Evolutionary conservation across 345 rosid genomes (phyloP), one percentile per base, ranked within the genome.

Genomic region (Psidium friedrichsthalianum): DNA sequence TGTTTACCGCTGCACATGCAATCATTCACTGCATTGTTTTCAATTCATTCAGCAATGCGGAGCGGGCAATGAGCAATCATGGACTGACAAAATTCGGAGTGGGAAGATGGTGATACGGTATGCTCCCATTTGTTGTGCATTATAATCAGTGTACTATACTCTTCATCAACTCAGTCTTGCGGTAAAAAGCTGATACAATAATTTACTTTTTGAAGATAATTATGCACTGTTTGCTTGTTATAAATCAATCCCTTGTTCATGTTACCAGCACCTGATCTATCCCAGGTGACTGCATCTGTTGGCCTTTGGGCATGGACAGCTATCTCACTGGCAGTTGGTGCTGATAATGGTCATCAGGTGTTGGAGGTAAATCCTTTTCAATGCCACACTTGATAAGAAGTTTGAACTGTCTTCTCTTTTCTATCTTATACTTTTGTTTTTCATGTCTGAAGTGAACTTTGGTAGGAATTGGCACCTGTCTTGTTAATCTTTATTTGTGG

Each of bases 261-360:
- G 51, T 49, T 89, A 85, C 51, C 87, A 97, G 99, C 96, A 89
- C 90, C 97, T 57, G 90, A 87, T 90, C 93, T n/a, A n/a, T 97
- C 89, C 91, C 99, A 53, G 91, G 90, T 96, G 83, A 96, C 99
- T 88, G 98, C 99, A 86, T 88, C 85, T 92, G 89, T 91, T 91
- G 99, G 96, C 84, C 89, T 96, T 83, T 96, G 98, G 98, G 95
- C 93, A 74, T 94, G 98, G 94, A 87, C 87, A 51, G 89, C 93
- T 87, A 91, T 96, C 86, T 93, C 98, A 86, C 83, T 93, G 56
- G 94, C 95, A 74, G 85, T 91, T 89, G 87, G 86, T 86, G 11
- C 90, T 97, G 85, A 54, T 94, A 74, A 87, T 93, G 91, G 92
- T 97, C 86, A n/a, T 91, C 87, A 91, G 92, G 85, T 95, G 96